These are phyloP conservation scores for Lipomyces starkeyi DNA, from an alignment of 805 yeast species.

Conservation along the genomic window DNA sequence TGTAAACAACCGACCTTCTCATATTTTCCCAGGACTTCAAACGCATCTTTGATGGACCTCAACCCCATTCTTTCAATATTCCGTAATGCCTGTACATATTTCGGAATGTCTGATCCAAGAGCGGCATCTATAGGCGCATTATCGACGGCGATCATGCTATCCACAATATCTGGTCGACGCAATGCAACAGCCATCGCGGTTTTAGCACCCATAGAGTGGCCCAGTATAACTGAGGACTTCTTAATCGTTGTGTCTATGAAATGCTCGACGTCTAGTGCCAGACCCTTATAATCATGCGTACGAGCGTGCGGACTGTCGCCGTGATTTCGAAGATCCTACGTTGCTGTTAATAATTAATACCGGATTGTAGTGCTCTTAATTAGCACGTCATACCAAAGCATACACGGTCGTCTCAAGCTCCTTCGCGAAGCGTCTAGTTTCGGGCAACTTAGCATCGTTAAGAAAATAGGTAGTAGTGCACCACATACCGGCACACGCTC, in stretches of 20 bases:
- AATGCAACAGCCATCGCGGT: conserved; percentile 87
- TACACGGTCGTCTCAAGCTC: conserved; percentile 47
- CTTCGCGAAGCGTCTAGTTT: conserved; percentile 44
- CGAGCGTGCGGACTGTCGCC: conserved; percentile 85
- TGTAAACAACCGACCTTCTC: conserved; percentile 48
- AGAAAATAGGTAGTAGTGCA: conserved; percentile 1
- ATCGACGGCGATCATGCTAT: conserved; percentile 77
- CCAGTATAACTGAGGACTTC: conserved; percentile 46
- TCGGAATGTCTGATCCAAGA: conserved; percentile 64
- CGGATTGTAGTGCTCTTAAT: not conserved
- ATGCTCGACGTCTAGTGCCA: conserved; percentile 83
- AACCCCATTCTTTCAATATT: conserved; percentile 58
- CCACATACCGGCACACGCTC: conserved; percentile 68
- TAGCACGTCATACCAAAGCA: conserved; percentile 41
- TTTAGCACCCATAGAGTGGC: conserved; percentile 78
- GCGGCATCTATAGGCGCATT: conserved; percentile 82
- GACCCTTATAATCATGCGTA: conserved; percentile 75
- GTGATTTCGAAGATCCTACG: conserved; percentile 79
- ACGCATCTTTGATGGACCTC: conserved; percentile 68
- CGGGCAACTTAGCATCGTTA: conserved; percentile 47
- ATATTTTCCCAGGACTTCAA: conserved; percentile 62
- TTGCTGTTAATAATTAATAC: conserved; percentile 1
- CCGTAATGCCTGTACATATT: conserved; percentile 67
- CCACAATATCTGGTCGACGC: conserved; percentile 64
- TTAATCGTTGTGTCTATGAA: conserved; percentile 60